phyloP scores from a whole-genome alignment of 192 early-diverging fungal species.

The Obelidium mucronatum region DNA sequence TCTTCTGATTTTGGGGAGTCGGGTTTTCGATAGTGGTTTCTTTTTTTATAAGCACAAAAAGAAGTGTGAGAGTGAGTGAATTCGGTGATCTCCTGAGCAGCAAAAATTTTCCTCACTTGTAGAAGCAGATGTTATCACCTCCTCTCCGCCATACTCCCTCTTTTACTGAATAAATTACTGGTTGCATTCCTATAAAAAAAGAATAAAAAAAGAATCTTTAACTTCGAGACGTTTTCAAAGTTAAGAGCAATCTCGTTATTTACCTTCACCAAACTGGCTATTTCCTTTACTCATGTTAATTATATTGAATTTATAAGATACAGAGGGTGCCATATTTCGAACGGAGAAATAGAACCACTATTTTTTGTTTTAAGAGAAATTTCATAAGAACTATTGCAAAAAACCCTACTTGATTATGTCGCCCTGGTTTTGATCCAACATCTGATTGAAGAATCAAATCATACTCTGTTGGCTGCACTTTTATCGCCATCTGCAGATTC shows the following conservation, averaged over 20 bases:
- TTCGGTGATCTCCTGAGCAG: no score
- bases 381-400: slow-evolving; percentile 6
- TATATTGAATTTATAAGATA: slow-evolving; percentile 60
- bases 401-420: slow-evolving; percentile 57
- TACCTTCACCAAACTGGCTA: slow-evolving; percentile 62
- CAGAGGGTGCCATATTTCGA: slow-evolving; percentile 34
- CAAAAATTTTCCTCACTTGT: slow-evolving; percentile 43
- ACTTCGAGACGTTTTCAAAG: no score
- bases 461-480: slow-evolving; percentile 53
- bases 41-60: slow-evolving; percentile 15
- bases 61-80: not conserved
- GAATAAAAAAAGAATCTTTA: not conserved
- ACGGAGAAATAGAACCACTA: slow-evolving; percentile 68
- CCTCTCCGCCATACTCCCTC: slow-evolving; percentile 52
- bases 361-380: no score
- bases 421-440: slow-evolving; percentile 54
- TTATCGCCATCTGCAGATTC: slow-evolving; percentile 62
- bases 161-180: slow-evolving; percentile 54
- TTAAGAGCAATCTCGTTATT: slow-evolving; percentile 10
- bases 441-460: slow-evolving; percentile 60
- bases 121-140: slow-evolving; percentile 57
- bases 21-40: slow-evolving; percentile 55
- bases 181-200: slow-evolving; percentile 60
- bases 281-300: slow-evolving; percentile 61
- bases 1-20: slow-evolving; percentile 25